A percentile compares a stretch with the other conserved stretches of the same genome.
Conservation (phyloP, 345 rosid genomes). For the Eucalyptus caleyi region DNA sequence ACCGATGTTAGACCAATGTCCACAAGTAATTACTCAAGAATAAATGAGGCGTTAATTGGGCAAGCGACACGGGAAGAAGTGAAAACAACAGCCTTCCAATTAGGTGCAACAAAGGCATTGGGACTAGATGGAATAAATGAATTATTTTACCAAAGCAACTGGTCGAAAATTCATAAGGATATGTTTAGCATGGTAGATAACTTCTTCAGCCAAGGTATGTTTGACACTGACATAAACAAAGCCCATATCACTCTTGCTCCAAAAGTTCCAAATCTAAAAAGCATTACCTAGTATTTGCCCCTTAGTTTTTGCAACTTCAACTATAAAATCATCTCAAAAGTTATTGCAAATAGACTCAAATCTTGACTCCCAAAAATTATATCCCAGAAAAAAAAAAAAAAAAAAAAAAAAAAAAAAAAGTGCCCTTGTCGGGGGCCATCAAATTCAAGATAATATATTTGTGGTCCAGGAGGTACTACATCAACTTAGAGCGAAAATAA, state of each 20-base stretch:
- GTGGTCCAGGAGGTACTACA: no score
- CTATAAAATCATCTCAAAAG: neutral
- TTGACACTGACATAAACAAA: neutral
- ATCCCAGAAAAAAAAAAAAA: no score
- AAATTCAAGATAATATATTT: no score
- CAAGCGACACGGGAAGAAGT: neutral
- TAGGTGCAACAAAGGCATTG: neutral
- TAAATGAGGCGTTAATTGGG: neutral
- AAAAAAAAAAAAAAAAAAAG: no score
- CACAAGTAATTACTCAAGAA: no score
- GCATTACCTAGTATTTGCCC: neutral
- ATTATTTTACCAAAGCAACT: neutral
- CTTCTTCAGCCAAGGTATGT: neutral
- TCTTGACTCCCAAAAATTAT: neutral
- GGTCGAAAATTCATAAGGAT: rapidly evolving
- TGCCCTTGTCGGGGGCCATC: no score
- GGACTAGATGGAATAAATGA: neutral
- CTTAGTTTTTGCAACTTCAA: neutral
- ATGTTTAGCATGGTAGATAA: neutral
- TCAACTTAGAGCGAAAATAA: no score
- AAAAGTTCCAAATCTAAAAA: neutral
- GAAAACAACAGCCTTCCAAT: neutral
- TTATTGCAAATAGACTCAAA: neutral
- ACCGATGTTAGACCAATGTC: no score
- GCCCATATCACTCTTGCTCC: neutral